A percentile compares a stretch with the other conserved stretches of the same genome.
Conservation (phyloP, 1,284 basidiomycete species). For the Moniliella sp. region DNA sequence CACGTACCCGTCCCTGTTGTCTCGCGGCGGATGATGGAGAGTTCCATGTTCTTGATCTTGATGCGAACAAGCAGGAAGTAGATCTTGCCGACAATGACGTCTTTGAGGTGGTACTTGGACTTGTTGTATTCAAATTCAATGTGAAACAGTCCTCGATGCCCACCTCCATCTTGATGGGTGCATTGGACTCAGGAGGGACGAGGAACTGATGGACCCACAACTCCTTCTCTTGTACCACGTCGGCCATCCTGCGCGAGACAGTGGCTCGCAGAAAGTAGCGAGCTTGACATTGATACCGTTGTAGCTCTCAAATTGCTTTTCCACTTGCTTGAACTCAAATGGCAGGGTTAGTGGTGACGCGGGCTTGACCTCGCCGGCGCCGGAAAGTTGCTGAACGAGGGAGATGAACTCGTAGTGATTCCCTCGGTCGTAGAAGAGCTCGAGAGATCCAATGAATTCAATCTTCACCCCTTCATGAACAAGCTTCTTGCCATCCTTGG, state of each 20-base stretch:
- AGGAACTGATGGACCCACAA: constrained; percentile 95
- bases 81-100: constrained; percentile 97
- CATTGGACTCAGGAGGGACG: constrained; percentile 91
- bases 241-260: constrained; percentile 69
- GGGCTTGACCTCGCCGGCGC: constrained; percentile 77
- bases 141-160: constrained; percentile 96
- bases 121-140: constrained; percentile 99
- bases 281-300: constrained; percentile 95
- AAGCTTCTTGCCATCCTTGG: constrained; percentile 82
- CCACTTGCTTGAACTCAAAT: constrained; percentile 93
- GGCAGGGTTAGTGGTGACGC: constrained; percentile 71
- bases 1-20: constrained; percentile 51
- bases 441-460: constrained; percentile 87
- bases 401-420: constrained; percentile 96
- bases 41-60: constrained; percentile 99
- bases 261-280: constrained; percentile 76
- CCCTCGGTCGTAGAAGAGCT: constrained; percentile 84
- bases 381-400: constrained; percentile 74
- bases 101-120: constrained; percentile 93
- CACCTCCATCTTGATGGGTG: constrained; percentile 98
- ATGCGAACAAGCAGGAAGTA: constrained; percentile 94
- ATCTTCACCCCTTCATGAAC: constrained; percentile 92
- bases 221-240: constrained; percentile 74
- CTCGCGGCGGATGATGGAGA: constrained; percentile 87
- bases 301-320: constrained; percentile 95